Conservation (phyloP, 2,329 filamentous ascomycete genomes). For the Neofusicoccum kwambonambiense region DNA sequence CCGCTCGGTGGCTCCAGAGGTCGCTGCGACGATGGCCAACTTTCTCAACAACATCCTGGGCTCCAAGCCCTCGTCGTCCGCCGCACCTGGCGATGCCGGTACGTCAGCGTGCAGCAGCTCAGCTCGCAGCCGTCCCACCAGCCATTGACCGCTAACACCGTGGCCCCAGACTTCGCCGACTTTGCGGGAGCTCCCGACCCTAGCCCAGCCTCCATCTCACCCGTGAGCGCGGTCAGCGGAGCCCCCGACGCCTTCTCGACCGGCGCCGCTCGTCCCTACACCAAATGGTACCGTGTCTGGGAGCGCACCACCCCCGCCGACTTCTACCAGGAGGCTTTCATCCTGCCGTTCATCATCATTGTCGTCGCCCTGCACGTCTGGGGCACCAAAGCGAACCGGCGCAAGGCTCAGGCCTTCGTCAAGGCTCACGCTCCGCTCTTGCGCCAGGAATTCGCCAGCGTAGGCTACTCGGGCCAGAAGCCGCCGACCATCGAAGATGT, state of each 20-base stretch:
- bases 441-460: constrained; percentile 77
- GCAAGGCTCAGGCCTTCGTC: constrained; percentile 78
- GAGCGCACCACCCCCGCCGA: constrained; percentile 82
- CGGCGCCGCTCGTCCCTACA: constrained; percentile 65
- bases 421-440: constrained; percentile 70
- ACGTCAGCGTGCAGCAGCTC: constrained; percentile 36
- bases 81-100: constrained; percentile 64
- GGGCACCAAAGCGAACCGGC: constrained; percentile 76
- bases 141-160: constrained; percentile 19
- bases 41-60: constrained; percentile 68
- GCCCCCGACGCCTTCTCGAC: constrained; percentile 41
- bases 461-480: constrained; percentile 69
- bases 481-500: constrained; percentile 47
- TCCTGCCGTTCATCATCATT: constrained; percentile 71
- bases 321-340: constrained; percentile 83
- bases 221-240: constrained; percentile 40
- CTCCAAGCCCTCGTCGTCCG: constrained; percentile 58
- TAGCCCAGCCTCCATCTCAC: constrained; percentile 48
- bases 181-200: constrained; percentile 78
- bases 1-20: not conserved
- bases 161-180: constrained; percentile 79
- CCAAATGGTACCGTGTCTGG: constrained; percentile 95
- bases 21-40: constrained; percentile 43
- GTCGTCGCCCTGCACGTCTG: constrained; percentile 78
- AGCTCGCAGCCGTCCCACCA: constrained; percentile 19